Evolutionary conservation across 208 protist genomes (phyloP).

Genomic region (Blechomonas ayalai): DNA sequence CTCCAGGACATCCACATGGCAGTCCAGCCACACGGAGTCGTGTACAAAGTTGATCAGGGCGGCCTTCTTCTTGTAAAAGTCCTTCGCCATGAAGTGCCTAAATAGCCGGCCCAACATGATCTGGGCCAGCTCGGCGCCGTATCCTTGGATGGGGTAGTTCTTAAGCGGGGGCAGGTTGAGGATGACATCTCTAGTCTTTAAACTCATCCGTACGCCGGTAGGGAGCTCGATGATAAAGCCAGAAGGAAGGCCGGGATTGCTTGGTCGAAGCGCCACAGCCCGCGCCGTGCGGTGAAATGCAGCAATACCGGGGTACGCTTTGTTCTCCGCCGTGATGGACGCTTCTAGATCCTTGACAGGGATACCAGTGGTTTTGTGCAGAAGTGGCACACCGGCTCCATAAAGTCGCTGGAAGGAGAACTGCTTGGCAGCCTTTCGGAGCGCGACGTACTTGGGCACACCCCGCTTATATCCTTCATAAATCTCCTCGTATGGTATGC

Average conservation of each 20-base stretch:
- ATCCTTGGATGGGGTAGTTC: conserved; percentile 89
- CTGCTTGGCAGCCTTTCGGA: conserved; percentile 83
- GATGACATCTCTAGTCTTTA: conserved; percentile 67
- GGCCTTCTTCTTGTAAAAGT: conserved; percentile 61
- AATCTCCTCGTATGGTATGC: conserved; percentile 74
- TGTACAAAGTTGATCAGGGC: conserved; percentile 86
- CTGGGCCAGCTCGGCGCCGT: conserved; percentile 83
- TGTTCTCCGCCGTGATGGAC: conserved; percentile 61
- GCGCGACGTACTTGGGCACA: conserved; percentile 47
- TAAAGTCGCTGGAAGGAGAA: conserved; percentile 90
- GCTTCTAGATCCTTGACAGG: conserved; percentile 50
- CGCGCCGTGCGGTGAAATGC: conserved; percentile 62
- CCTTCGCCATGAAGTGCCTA: conserved; percentile 50
- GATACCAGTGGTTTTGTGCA: conserved; percentile 86
- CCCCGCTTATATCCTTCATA: conserved; percentile 52
- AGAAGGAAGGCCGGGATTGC: conserved; percentile 78
- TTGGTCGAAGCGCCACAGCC: conserved; percentile 59
- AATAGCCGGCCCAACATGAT: conserved; percentile 85
- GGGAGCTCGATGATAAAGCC: conserved; percentile 78
- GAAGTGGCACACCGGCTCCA: conserved; percentile 66
- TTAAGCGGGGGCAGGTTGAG: conserved; percentile 78
- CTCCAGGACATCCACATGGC: conserved; percentile 67
- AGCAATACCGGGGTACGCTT: conserved; percentile 72
- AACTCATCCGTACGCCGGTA: conserved; percentile 68
- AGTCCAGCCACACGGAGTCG: conserved; percentile 88